Evolutionary conservation across 116 monocot genomes (phyloP).

Genomic region (Phalaenopsis hybrid): DNA sequence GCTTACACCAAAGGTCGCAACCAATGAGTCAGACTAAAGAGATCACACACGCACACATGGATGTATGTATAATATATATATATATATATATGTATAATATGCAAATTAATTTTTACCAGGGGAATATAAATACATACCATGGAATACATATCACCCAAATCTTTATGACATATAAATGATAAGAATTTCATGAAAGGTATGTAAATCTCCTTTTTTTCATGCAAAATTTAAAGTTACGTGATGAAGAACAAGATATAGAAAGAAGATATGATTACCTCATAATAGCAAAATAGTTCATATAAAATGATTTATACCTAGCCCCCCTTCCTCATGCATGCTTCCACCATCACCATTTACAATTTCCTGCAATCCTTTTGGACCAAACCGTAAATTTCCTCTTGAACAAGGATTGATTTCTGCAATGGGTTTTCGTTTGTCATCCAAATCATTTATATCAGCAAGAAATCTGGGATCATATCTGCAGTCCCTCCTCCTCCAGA

Average conservation of each 20-base stretch:
- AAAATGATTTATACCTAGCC: constrained; percentile 1
- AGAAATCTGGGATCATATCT: constrained; percentile 24
- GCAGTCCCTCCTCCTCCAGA: constrained; percentile 70
- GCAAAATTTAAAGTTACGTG: neutral
- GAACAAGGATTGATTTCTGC: constrained; percentile 42
- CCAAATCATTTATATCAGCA: constrained; percentile 5
- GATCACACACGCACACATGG: too few relatives aligned
- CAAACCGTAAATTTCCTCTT: constrained; percentile 12
- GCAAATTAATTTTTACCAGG: too few relatives aligned
- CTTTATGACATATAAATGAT: too few relatives aligned
- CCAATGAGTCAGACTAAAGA: too few relatives aligned
- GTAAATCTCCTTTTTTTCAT: too few relatives aligned
- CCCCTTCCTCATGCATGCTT: constrained; percentile 8
- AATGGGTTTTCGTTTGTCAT: constrained; percentile 45
- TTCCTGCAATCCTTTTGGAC: constrained; percentile 23
- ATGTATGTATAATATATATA: too few relatives aligned
- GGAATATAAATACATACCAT: too few relatives aligned
- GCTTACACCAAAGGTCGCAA: too few relatives aligned
- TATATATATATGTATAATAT: too few relatives aligned
- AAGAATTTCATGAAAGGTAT: too few relatives aligned
- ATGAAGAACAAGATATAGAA: neutral
- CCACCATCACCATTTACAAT: constrained; percentile 20
- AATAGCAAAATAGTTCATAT: neutral
- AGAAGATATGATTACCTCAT: neutral
- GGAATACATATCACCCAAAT: too few relatives aligned